A percentile compares a stretch with the other conserved stretches of the same genome.
These are phyloP conservation scores for Gonapodya sp. DNA, from an alignment of 192 early-diverging fungal genomes.

Conservation along the genomic window DNA sequence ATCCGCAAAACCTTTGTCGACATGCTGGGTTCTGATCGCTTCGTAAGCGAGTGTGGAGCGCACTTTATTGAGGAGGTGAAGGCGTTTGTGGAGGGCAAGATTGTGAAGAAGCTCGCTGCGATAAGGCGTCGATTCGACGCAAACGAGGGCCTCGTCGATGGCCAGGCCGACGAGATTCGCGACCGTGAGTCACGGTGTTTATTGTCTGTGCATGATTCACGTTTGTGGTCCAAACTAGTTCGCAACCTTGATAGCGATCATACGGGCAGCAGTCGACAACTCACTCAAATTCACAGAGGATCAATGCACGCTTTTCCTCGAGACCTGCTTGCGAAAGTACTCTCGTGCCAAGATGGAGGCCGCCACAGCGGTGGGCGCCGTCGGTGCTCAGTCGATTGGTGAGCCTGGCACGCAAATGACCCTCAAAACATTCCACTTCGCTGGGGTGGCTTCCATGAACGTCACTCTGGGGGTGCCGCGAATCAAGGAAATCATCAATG, in stretches of 20 bases:
- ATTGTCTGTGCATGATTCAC: background rate
- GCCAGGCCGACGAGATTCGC: background rate
- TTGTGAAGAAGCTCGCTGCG: slow-evolving; percentile 23
- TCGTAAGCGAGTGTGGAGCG: slow-evolving; percentile 42
- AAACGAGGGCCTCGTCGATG: background rate
- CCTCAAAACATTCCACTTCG: slow-evolving; percentile 99
- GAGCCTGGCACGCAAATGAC: slow-evolving; percentile 99
- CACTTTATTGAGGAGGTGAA: slow-evolving; percentile 53
- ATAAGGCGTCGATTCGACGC: background rate
- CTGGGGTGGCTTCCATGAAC: slow-evolving; percentile 98
- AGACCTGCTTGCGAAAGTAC: slow-evolving; percentile 75
- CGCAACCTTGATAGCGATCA: background rate
- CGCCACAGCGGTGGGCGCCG: slow-evolving; percentile 89
- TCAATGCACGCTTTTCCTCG: slow-evolving; percentile 65
- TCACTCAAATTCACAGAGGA: slow-evolving; percentile 50
- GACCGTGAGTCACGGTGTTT: background rate
- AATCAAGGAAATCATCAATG: slow-evolving; percentile 99
- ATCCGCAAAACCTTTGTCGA: slow-evolving; percentile 40
- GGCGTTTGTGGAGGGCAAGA: slow-evolving; percentile 43
- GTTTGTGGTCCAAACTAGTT: background rate
- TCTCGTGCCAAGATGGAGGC: slow-evolving; percentile 86
- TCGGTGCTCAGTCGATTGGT: slow-evolving; percentile 95
- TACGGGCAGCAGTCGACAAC: slow-evolving; percentile 11
- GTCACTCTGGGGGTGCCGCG: slow-evolving; percentile 98
- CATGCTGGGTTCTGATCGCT: slow-evolving; percentile 34